A percentile compares a stretch with the other conserved stretches of the same genome.
phyloP scores from a whole-genome alignment of 805 yeast genomes.

The Sugiyamaella smithiae region DNA sequence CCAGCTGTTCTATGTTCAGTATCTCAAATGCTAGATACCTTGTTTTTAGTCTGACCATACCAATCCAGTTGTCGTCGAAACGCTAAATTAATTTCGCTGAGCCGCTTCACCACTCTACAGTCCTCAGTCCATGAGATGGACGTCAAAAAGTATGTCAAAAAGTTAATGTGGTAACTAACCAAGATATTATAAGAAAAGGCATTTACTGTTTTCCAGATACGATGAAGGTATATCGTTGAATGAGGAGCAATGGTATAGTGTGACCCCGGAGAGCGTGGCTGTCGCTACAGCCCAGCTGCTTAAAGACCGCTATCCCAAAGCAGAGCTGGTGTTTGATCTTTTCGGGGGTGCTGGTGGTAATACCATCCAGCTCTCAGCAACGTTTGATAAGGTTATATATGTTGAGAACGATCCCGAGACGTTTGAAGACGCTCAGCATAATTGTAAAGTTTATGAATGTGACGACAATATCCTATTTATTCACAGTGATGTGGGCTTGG shows the following conservation, averaged over 20 bases:
- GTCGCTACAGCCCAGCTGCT: constrained; percentile 31
- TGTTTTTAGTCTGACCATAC: constrained; percentile 85
- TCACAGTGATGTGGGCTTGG: background rate
- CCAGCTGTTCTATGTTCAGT: constrained; percentile 37
- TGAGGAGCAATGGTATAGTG: constrained; percentile 79
- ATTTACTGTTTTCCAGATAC: constrained; percentile 55
- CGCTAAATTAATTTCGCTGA: background rate
- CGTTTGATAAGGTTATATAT: constrained; percentile 31
- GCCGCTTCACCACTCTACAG: constrained; percentile 1
- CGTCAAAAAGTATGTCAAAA: background rate
- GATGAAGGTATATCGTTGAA: constrained; percentile 70
- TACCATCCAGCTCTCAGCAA: constrained; percentile 60
- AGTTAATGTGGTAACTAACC: background rate
- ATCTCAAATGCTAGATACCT: constrained; percentile 82
- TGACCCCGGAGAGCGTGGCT: constrained; percentile 82
- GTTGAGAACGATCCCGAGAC: constrained; percentile 29
- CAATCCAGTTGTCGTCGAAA: too few species aligned
- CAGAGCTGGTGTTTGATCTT: constrained; percentile 50
- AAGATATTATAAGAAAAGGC: constrained; percentile 41
- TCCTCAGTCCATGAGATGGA: constrained; percentile 1
- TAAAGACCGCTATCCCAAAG: constrained; percentile 20
- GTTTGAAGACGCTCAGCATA: constrained; percentile 40
- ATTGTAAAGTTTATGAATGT: constrained; percentile 57
- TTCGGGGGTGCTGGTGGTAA: constrained; percentile 92
- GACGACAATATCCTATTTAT: constrained; percentile 46